Percentiles rank a stretch among this genome's conserved stretches.
phyloP scores from a whole-genome alignment of 192 early-diverging fungal species.

The Coemansia sp. region DNA sequence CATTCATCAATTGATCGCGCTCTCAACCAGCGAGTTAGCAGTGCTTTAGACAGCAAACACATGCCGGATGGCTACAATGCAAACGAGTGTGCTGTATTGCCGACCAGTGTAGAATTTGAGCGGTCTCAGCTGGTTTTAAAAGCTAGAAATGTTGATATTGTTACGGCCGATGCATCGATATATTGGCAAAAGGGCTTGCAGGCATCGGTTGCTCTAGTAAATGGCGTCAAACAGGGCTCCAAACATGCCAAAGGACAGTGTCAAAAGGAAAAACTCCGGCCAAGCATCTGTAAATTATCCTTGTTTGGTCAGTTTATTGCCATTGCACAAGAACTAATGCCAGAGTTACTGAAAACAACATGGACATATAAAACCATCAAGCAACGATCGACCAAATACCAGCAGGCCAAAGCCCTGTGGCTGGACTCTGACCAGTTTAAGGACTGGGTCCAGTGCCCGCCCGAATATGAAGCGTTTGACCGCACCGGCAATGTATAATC shows the following conservation, averaged over 20 bases:
- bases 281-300: constrained; percentile 42
- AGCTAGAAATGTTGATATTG: neutral
- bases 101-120: constrained; percentile 28
- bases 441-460: constrained; percentile 32
- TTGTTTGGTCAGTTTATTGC: constrained; percentile 8
- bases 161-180: constrained; percentile 43
- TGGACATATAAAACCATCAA: constrained; percentile 35
- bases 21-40: constrained; percentile 53
- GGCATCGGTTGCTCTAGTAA: constrained; percentile 50
- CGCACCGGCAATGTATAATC: neutral
- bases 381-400: constrained; percentile 23
- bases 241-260: constrained; percentile 26
- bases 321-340: neutral
- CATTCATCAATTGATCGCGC: constrained; percentile 63
- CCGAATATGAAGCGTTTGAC: constrained; percentile 26
- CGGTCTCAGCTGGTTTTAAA: constrained; percentile 22
- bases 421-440: constrained; percentile 16
- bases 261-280: constrained; percentile 20
- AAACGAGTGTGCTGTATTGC: constrained; percentile 1
- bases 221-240: constrained; percentile 57
- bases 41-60: constrained; percentile 12
- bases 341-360: neutral
- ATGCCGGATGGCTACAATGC: constrained; percentile 3
- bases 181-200: constrained; percentile 39
- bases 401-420: constrained; percentile 18